Conservation (phyloP, 331 rosid genomes). For the Prunus yedoensis region DNA sequence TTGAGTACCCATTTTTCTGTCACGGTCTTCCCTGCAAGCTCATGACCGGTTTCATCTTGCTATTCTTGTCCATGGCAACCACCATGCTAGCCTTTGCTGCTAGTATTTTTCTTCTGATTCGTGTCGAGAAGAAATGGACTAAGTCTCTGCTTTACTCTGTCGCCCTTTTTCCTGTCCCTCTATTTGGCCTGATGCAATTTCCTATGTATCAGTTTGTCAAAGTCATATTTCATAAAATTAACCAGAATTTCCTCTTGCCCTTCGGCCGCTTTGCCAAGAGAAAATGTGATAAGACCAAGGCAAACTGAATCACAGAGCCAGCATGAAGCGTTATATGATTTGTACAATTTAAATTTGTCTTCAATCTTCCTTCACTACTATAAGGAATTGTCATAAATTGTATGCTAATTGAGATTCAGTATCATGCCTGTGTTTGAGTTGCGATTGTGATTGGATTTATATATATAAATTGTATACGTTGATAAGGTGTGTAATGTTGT, state of each 20-base stretch:
- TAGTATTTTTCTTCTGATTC: slow-evolving; percentile 6
- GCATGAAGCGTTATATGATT: too few relatives aligned
- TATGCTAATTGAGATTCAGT: too few relatives aligned
- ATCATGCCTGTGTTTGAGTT: too few relatives aligned
- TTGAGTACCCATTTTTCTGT: slow-evolving; percentile 4
- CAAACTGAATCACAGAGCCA: too few relatives aligned
- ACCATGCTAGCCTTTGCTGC: slow-evolving; percentile 26
- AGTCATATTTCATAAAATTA: background rate
- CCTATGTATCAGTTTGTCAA: background rate
- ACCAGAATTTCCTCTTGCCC: background rate
- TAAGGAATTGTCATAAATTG: too few relatives aligned
- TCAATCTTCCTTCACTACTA: too few relatives aligned
- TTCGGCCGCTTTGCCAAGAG: background rate
- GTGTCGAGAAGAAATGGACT: background rate
- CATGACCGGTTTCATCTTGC: slow-evolving; percentile 11
- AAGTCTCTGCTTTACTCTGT: background rate
- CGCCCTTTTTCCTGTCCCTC: background rate
- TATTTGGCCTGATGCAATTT: background rate
- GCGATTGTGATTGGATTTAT: too few relatives aligned
- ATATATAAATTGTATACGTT: too few relatives aligned
- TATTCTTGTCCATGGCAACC: slow-evolving; percentile 23
- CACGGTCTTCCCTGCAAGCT: slow-evolving; percentile 12
- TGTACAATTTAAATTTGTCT: too few relatives aligned
- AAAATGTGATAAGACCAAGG: background rate
- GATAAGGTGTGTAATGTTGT: too few relatives aligned